Base-by-base conservation (phyloP, 1,284 basidiomycete genomes). In the Sanghuangporus weigelae region DNA sequence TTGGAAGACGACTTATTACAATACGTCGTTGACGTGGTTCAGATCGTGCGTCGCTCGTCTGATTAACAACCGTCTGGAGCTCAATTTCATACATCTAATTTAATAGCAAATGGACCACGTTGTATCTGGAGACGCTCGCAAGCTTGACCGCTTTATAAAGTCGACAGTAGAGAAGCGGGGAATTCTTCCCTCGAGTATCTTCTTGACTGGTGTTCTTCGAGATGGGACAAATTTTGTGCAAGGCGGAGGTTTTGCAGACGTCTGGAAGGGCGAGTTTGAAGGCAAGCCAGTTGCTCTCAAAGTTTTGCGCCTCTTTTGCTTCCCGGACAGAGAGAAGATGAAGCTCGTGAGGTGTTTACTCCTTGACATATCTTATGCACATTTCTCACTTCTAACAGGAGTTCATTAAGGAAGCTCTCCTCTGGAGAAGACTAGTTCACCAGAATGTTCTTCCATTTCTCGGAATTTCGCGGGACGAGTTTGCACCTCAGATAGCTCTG, bases 231-330 rank as follows among this genome's bases (percentile, higher is more conserved):
- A 64, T 31, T 49, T 51, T 19, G 38, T 60, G 14, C n/a, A 39
- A 19, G 63, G 63, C n/a, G 63, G 63, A 11, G 63, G 63, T 4
- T 64, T 64, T 36, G 63, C 63, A 2, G 63, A 64, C 23, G 53
- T 64, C 39, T 64, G 58, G 58, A 59, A 57, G 36, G 63, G 63
- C 12, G 57, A 59, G 23, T 51, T 51, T n/a, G 35, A 44, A 23
- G 57, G 57, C 10, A 51, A 46, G 6, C 21, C 23, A n/a, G 35
- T 63, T 19, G 62, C 62, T 31, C 50, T 63, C 21, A 63, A 63
- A 42, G 62, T 53, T 35, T 50, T 63, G 31, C 62, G 62, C 14
- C 26, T 63, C 2, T 59, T 59, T 59, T 36, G 14, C 7, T 35
- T 44, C 14, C 3, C 44, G 5, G 54, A 57, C 2, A n/a, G 35